Percentiles rank a stretch among this genome's conserved stretches.
phyloP scores from a whole-genome alignment of 179 eudicot genomes.

The Carnegiea gigantea region DNA sequence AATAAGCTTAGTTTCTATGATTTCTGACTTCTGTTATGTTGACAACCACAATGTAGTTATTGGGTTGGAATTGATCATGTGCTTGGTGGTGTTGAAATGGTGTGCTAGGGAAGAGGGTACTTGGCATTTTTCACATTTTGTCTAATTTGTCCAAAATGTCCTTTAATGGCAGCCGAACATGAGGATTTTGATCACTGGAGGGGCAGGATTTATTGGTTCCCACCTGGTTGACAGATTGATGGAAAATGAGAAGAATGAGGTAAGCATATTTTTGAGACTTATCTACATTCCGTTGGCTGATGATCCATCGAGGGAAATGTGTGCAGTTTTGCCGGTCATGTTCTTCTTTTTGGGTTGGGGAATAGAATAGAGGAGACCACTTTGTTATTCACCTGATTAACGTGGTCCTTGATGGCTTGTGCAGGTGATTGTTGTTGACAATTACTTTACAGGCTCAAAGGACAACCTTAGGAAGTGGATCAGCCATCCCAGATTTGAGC shows the following conservation, averaged over 20 bases:
- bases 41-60: slow-evolving; percentile 19
- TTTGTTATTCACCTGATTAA: not conserved
- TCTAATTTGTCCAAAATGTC: slow-evolving; percentile 1
- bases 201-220: slow-evolving; percentile 99
- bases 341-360: not conserved
- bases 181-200: slow-evolving; percentile 93
- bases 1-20: not conserved
- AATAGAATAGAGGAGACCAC: not conserved
- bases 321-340: not conserved
- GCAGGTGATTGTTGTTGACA: slow-evolving; percentile 85
- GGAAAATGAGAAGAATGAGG: slow-evolving; percentile 98
- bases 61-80: not conserved
- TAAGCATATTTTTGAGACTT: slow-evolving; percentile 25
- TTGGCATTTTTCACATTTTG: slow-evolving; percentile 6
- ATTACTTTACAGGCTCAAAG: slow-evolving; percentile 85
- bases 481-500: slow-evolving; percentile 96
- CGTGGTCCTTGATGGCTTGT: slow-evolving; percentile 3
- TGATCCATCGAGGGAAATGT: not conserved
- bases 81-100: slow-evolving; percentile 14
- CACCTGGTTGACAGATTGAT: slow-evolving; percentile 86
- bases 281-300: not conserved
- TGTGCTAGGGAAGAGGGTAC: not conserved
- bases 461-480: slow-evolving; percentile 90
- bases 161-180: slow-evolving; percentile 74
- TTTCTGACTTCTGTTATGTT: slow-evolving; percentile 8